These are phyloP conservation scores for Salvia rosmarinus DNA, from an alignment of 257 asterid species.

Conservation along the genomic window DNA sequence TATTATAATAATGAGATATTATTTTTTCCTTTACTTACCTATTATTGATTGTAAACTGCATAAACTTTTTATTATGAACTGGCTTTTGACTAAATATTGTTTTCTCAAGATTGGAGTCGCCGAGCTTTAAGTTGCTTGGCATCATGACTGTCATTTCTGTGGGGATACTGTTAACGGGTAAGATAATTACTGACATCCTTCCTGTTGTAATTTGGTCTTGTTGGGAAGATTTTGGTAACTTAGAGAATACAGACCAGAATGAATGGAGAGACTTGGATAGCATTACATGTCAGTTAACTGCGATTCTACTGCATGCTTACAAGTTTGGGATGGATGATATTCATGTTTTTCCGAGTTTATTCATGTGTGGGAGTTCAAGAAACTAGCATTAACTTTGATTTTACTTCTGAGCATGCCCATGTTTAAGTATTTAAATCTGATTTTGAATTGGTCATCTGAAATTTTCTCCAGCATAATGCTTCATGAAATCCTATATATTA, in stretches of 20 bases:
- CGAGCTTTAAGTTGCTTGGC: slow-evolving; percentile 89
- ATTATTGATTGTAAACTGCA: slow-evolving; percentile 14
- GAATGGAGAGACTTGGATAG: slow-evolving; percentile 16
- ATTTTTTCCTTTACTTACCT: background rate
- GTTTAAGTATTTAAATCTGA: slow-evolving; percentile 19
- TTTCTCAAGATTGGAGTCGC: slow-evolving; percentile 87
- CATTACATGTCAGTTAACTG: slow-evolving; percentile 15
- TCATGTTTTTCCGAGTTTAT: background rate
- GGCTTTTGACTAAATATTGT: slow-evolving; percentile 34
- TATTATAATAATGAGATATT: slow-evolving; percentile 4
- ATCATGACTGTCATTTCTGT: slow-evolving; percentile 75
- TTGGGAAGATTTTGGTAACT: slow-evolving; percentile 10
- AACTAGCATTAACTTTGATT: background rate
- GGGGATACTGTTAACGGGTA: slow-evolving; percentile 94
- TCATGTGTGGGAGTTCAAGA: background rate
- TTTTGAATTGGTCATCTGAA: background rate
- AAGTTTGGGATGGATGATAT: background rate
- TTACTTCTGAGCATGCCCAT: slow-evolving; percentile 22
- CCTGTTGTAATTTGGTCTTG: slow-evolving; percentile 23
- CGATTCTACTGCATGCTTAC: background rate
- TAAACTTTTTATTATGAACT: slow-evolving; percentile 18
- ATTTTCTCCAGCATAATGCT: slow-evolving; percentile 12
- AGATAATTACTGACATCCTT: slow-evolving; percentile 13
- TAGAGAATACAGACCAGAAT: background rate
- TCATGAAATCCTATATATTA: background rate